Percentiles rank a stretch among this genome's conserved stretches.
Evolutionary conservation across 441 rosid species (phyloP).

Genomic region (Melastoma candidum): DNA sequence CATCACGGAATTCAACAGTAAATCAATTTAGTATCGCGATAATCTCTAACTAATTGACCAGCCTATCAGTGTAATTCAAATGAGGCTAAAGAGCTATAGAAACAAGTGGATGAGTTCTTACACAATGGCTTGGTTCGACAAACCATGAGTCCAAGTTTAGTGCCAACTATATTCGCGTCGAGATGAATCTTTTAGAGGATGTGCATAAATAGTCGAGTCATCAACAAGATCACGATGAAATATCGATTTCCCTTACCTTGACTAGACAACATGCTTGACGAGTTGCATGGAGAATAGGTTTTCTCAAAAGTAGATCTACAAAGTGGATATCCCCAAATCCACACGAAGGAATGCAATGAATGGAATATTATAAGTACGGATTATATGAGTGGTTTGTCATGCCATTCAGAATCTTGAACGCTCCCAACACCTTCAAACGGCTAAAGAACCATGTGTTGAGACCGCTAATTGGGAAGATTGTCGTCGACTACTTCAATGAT

Average conservation of each 20-base stretch:
- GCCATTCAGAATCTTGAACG: background rate
- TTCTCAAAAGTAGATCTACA: background rate
- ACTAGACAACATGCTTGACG: background rate
- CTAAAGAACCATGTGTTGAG: background rate
- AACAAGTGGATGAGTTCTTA: too few species aligned
- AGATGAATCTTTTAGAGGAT: background rate
- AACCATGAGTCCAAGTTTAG: too few species aligned
- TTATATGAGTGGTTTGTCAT: slow-evolving; percentile 1
- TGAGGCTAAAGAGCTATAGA: too few species aligned
- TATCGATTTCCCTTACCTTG: background rate
- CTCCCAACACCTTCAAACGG: background rate
- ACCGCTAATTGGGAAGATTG: background rate
- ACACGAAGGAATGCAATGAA: background rate
- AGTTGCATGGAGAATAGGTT: background rate
- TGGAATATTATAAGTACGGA: background rate
- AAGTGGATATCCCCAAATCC: too few species aligned
- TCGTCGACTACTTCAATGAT: background rate
- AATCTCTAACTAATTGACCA: too few species aligned
- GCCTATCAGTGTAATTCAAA: too few species aligned
- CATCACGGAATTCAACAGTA: too few species aligned
- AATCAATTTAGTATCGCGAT: too few species aligned
- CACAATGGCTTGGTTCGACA: too few species aligned
- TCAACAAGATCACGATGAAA: background rate
- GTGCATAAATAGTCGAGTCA: background rate
- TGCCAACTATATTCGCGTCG: too few species aligned